Percentiles rank a stretch among this genome's conserved stretches.
These are phyloP conservation scores for Castanospermum australe DNA, from an alignment of 306 rosid species.

Conservation along the genomic window DNA sequence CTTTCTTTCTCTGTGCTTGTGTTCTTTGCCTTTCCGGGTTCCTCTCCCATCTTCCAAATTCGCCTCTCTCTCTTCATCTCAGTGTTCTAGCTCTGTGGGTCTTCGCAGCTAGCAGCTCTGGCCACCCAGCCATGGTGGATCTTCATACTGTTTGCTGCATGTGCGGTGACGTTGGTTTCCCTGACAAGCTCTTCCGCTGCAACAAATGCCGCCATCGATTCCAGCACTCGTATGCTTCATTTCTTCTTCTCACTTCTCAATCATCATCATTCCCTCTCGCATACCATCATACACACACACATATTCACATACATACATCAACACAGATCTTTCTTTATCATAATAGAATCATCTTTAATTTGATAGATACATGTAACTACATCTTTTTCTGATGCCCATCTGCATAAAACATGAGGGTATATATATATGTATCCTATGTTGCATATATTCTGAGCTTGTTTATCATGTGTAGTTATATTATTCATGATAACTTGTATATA, in stretches of 20 bases:
- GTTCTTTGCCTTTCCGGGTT: neutral
- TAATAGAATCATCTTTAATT: slow-evolving; percentile 6
- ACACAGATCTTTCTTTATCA: slow-evolving; percentile 20
- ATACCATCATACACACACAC: neutral
- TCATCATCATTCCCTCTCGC: neutral
- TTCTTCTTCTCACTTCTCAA: neutral
- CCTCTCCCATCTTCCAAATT: neutral
- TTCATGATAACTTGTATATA: neutral
- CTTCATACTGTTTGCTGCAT: slow-evolving; percentile 81
- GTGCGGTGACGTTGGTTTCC: slow-evolving; percentile 96
- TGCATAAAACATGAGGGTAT: neutral
- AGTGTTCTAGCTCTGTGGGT: neutral
- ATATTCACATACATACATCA: neutral
- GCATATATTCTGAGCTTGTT: neutral
- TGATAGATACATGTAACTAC: slow-evolving; percentile 12
- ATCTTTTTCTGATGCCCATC: slow-evolving; percentile 4
- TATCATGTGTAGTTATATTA: too few relatives aligned
- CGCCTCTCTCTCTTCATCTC: neutral
- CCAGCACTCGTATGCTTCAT: slow-evolving; percentile 79
- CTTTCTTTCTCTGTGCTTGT: neutral
- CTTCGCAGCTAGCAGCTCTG: neutral
- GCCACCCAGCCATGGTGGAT: slow-evolving; percentile 68
- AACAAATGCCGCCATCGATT: slow-evolving; percentile 78
- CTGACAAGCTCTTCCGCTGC: slow-evolving; percentile 95
- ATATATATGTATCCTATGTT: neutral